Evolutionary conservation across 352 stramenopile species (phyloP), one percentile per base, ranked within the genome.

Genomic region (Phytophthora ramorum): DNA sequence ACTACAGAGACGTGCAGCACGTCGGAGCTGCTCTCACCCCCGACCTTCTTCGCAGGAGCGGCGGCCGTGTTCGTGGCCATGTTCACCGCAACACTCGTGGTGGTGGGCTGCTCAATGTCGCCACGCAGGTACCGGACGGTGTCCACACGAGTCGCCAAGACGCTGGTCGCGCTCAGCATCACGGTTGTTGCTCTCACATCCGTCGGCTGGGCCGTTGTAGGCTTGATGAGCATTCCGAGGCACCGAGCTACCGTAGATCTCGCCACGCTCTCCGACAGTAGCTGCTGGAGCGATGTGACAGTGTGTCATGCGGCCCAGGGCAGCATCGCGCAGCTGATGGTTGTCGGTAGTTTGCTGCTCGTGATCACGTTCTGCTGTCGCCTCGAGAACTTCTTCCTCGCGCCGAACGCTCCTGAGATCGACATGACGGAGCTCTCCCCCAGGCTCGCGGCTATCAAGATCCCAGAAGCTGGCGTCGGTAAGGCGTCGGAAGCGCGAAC

Each of bases 351-450:
- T 28, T 41, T 75, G 28, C 40, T 90, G 9, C 43, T 90, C 6
- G 58, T 71, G 2, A 69, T 73, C 8, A 89, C 79, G 24, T 63
- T 75, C 26, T 90, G 81, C 63, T 90, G 81, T 49, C 79, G 81
- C 8, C 51, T 87, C 14, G 81, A 90, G 51, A 69, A 78, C 53
- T 79, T 89, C 17, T 70, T 90, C 38, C 49, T 89, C 16, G 58
- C 66, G 1, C 61, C 66, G 5, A 61, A 62, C n/a, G 51, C 58
- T 4, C 64, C 71, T 4, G 46, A 63, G 3, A 58, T 88, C 22
- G 78, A 90, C 22, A 5, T 65, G 19, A 47, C 65, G 10, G 64
- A 68, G 61, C 69, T 90, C 0, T 86, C 78, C 1, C 76, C 74
- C 12, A 73, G 28, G 49, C 26, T 80, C 8, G 8, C 0, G 14